Evolutionary conservation across 148 eudicot genomes (phyloP), one percentile per base, ranked within the genome.

Genomic region (Rhododendron molle): DNA sequence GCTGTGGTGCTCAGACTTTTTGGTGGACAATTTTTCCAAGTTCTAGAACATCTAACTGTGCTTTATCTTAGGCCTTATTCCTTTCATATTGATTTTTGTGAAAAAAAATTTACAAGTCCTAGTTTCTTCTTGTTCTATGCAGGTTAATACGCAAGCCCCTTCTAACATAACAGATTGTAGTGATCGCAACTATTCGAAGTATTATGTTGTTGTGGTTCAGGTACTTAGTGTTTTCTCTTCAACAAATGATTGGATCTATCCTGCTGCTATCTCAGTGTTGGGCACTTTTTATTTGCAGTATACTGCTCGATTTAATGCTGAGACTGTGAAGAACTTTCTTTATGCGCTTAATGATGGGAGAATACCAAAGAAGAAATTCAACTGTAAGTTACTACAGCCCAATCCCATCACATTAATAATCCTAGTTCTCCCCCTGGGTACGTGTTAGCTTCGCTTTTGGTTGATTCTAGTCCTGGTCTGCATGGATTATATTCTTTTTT

Each of bases 71-170:
- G 2, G 62, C 34, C 73, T 69, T 28, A 12, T 28, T 83, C 78
- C 26, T 60, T 72, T 16, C 13, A 15, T 77, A 52, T 84, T 56
- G n/a, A 52, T 20, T 10, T 50, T 50, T 28, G 50, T 50, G 13
- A 6, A 28, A 47, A 13, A 49, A 15, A 6, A 20, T 20, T 2
- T 50, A 76, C 77, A 76, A 9, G 46, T 30, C 38, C 18, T 65
- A 15, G 46, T 69, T 85, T 80, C 21, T 34, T 86, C 28, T 81
- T 60, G 1, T 77, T 71, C 83, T 30, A 74, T 82, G 81, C 90
- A 97, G 99, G 96, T 95, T 34, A 97, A 97, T 88, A 97, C 96
- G 87, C 98, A 97, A 86, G 99, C 98, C 76, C 96, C 93, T 76
- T 88, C 98, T 18, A 88, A 89, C 83, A 86, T 97, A 65, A 90